phyloP scores from a whole-genome alignment of 2,329 filamentous ascomycete genomes.

The Bipolaris zeicola region DNA sequence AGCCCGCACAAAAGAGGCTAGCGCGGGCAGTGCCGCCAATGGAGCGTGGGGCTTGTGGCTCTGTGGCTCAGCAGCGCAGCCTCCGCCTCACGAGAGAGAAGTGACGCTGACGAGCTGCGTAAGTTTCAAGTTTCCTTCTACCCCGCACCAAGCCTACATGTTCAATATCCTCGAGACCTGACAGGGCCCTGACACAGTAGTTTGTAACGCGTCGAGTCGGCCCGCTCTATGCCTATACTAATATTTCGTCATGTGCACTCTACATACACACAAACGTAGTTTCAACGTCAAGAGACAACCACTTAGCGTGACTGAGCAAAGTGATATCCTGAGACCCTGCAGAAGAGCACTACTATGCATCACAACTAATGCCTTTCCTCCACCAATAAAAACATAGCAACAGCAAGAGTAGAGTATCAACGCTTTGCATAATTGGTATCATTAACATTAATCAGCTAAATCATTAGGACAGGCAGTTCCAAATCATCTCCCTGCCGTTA shows the following conservation, averaged over 20 bases:
- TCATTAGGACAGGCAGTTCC: not conserved
- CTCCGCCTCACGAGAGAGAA: not conserved
- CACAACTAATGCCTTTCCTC: too few species aligned
- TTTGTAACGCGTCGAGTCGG: too few species aligned
- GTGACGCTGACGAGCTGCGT: not conserved
- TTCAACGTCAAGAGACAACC: too few species aligned
- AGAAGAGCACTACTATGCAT: too few species aligned
- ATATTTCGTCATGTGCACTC: too few species aligned
- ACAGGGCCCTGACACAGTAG: too few species aligned
- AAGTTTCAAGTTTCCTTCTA: not conserved
- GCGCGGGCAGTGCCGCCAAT: constrained; percentile 11
- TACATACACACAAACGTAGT: too few species aligned
- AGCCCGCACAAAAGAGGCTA: constrained; percentile 11
- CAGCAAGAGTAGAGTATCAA: not conserved
- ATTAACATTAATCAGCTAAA: not conserved
- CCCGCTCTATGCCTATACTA: too few species aligned
- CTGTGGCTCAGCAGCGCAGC: constrained; percentile 2
- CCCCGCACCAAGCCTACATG: not conserved
- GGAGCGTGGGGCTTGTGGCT: constrained; percentile 12
- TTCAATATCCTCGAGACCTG: too few species aligned
- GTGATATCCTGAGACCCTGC: too few species aligned
- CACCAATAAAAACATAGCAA: not conserved
- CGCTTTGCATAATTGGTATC: not conserved
- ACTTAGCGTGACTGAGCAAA: too few species aligned
- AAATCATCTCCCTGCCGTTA: constrained; percentile 47